Evolutionary conservation across 2,329 filamentous ascomycete genomes (phyloP).

Genomic region (Arthrobotrys conoides): DNA sequence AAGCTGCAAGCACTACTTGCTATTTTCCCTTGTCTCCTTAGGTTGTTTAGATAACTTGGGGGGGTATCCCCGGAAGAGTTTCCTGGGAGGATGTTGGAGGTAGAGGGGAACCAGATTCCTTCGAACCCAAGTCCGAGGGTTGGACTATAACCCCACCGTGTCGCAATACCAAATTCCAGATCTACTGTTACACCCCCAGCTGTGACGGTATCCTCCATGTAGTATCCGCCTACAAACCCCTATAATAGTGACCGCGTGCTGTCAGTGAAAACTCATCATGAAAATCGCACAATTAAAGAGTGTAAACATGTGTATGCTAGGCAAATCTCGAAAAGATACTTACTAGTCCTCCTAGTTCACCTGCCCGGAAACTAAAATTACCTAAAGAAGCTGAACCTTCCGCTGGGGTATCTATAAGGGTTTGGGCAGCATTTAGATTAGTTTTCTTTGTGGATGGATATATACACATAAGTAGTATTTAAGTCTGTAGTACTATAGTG

Average conservation of each 20-base stretch:
- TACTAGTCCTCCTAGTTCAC: too few species aligned
- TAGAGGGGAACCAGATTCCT: not conserved
- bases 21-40: constrained; percentile 31
- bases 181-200: not conserved
- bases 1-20: not conserved
- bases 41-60: constrained; percentile 16
- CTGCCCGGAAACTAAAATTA: too few species aligned
- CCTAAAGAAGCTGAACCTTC: too few species aligned
- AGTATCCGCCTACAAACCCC: constrained; percentile 3
- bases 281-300: too few species aligned
- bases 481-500: too few species aligned
- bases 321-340: too few species aligned
- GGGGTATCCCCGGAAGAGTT: too few species aligned
- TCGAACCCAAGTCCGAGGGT: constrained; percentile 24
- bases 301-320: too few species aligned
- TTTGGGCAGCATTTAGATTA: too few species aligned
- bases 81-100: not conserved
- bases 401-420: too few species aligned
- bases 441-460: not conserved
- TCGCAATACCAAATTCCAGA: constrained; percentile 27
- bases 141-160: constrained; percentile 15
- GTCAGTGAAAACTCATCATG: not conserved
- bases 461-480: too few species aligned
- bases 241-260: not conserved
- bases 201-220: constrained; percentile 16